Conservation (phyloP, 257 asterid genomes). For the Rubia yunnanensis region DNA sequence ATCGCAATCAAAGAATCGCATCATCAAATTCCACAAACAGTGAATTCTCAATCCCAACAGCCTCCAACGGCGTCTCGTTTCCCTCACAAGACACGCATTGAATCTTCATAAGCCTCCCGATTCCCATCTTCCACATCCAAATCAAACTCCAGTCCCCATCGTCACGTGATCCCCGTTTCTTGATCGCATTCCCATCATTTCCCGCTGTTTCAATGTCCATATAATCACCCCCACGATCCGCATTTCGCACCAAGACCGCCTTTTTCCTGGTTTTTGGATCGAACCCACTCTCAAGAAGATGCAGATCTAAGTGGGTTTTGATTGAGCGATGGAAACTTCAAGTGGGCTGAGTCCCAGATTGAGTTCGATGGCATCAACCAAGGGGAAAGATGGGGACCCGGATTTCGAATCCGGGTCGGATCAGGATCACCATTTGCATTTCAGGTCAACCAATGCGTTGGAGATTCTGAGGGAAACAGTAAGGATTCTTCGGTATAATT, state of each 20-base stretch:
- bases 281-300: not conserved
- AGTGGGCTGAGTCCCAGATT: slow-evolving; percentile 47
- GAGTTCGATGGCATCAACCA: slow-evolving; percentile 19
- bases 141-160: slow-evolving; percentile 5
- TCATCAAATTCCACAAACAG: not conserved
- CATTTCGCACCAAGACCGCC: not conserved
- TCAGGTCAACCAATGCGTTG: slow-evolving; percentile 59
- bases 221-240: not conserved
- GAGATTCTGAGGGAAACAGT: slow-evolving; percentile 80
- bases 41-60: not conserved
- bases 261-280: not conserved
- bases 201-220: not conserved
- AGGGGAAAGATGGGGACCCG: slow-evolving; percentile 30
- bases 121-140: slow-evolving; percentile 5
- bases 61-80: not conserved
- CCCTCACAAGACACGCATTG: not conserved
- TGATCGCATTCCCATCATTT: not conserved
- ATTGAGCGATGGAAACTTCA: slow-evolving; percentile 42
- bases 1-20: not conserved
- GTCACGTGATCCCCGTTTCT: slow-evolving; percentile 4
- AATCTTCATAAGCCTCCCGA: not conserved
- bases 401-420: slow-evolving; percentile 40
- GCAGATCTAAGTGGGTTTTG: slow-evolving; percentile 14
- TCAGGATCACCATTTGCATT: slow-evolving; percentile 27
- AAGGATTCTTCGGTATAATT: slow-evolving; percentile 67